A percentile compares a stretch with the other conserved stretches of the same genome.
Conservation (phyloP, 768 basidiomycete species). For the Hortiboletus flavorubellus region DNA sequence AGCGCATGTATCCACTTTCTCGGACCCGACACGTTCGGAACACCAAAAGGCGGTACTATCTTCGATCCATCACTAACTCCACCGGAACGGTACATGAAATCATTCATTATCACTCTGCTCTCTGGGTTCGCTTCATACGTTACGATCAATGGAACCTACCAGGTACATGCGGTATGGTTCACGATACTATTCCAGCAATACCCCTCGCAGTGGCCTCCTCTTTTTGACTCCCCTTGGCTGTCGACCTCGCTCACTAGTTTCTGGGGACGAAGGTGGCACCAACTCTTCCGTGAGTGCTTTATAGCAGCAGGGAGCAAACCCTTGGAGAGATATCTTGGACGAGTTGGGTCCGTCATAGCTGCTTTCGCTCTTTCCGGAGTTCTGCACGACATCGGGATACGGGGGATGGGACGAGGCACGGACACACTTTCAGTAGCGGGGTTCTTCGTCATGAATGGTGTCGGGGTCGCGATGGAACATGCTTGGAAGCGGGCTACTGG, state of each 20-base stretch:
- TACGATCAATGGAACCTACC: constrained; percentile 43
- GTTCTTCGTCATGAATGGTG: constrained; percentile 57
- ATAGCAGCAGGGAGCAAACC: constrained; percentile 49
- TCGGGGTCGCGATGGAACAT: constrained; percentile 50
- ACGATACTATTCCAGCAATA: constrained; percentile 46
- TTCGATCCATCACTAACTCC: constrained; percentile 33
- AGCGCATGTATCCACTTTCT: constrained; percentile 18
- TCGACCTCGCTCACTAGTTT: constrained; percentile 58
- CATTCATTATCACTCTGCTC: constrained; percentile 41
- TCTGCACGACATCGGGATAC: constrained; percentile 56
- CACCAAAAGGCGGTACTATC: constrained; percentile 34
- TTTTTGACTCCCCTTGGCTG: constrained; percentile 56
- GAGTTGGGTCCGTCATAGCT: constrained; percentile 50
- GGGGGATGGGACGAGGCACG: constrained; percentile 53
- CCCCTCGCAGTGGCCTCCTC: constrained; percentile 58
- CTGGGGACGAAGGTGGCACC: constrained; percentile 68
- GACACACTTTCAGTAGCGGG: constrained; percentile 42
- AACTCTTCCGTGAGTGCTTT: constrained; percentile 58
- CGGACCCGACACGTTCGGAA: constrained; percentile 39
- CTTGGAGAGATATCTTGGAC: constrained; percentile 42
- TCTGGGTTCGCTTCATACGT: constrained; percentile 44
- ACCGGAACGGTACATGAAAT: constrained; percentile 38
- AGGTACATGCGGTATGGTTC: constrained; percentile 41
- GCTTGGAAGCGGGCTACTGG: constrained; percentile 44
- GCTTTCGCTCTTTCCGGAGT: constrained; percentile 57